Evolutionary conservation across 75 land plant species (phyloP).

Genomic region (Isoetes taiwanensis): DNA sequence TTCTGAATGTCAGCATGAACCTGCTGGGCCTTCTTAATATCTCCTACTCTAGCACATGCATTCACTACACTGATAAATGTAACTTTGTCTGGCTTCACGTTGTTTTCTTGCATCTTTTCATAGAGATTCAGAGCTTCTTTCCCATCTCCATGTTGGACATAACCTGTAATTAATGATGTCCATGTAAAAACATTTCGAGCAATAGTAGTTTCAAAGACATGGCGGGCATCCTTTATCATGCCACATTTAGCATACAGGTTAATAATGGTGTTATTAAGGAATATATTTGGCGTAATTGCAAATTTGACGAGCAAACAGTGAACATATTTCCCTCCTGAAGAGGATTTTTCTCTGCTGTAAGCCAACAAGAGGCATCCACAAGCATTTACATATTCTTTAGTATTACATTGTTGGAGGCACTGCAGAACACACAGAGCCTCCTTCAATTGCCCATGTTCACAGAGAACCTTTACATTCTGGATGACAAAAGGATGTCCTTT

Average conservation of each 20-base stretch:
- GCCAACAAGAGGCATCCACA: too few species aligned
- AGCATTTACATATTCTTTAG: too few species aligned
- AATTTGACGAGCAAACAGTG: too few species aligned
- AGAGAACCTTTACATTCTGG: too few species aligned
- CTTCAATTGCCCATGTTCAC: too few species aligned
- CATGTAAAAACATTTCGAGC: slow-evolving; percentile 1
- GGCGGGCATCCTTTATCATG: background rate
- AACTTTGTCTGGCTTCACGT: background rate
- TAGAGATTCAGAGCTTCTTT: background rate
- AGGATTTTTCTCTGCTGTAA: too few species aligned
- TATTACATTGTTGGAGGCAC: too few species aligned
- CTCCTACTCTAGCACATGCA: too few species aligned
- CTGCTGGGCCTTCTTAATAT: too few species aligned
- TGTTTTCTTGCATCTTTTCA: background rate
- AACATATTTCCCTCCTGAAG: too few species aligned
- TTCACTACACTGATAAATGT: background rate
- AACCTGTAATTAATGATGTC: slow-evolving; percentile 7
- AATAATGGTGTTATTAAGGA: slow-evolving; percentile 7
- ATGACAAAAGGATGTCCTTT: too few species aligned
- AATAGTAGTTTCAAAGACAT: background rate
- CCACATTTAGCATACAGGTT: slow-evolving; percentile 18
- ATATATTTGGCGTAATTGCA: background rate
- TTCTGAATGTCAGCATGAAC: slow-evolving; percentile 1
- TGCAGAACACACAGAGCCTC: too few species aligned
- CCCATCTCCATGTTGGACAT: background rate